Evolutionary conservation across 2,329 filamentous ascomycete genomes (phyloP).

Genomic region (Herpotrichia juniperi): DNA sequence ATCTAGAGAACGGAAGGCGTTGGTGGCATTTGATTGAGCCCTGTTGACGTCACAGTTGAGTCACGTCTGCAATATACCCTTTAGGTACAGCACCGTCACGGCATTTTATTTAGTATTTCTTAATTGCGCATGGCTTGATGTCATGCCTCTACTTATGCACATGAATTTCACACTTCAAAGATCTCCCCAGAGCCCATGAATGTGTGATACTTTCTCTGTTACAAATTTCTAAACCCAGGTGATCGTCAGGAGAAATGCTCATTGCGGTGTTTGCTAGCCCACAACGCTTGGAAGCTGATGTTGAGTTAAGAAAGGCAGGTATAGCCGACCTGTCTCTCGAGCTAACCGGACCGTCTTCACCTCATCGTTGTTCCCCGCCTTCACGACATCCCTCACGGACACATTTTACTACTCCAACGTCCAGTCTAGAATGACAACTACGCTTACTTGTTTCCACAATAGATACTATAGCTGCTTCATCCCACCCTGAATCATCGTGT

Average conservation of each 20-base stretch:
- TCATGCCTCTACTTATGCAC: background rate
- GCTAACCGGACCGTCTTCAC: too few species aligned
- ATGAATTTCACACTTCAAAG: slow-evolving; percentile 5
- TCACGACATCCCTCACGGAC: too few species aligned
- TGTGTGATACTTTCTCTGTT: too few species aligned
- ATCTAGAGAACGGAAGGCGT: background rate
- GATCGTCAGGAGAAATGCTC: background rate
- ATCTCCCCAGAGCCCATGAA: too few species aligned
- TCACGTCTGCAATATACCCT: slow-evolving; percentile 6
- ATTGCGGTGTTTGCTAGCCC: too few species aligned
- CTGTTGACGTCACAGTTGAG: slow-evolving; percentile 1
- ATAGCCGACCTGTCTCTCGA: background rate
- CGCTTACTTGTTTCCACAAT: slow-evolving; percentile 20
- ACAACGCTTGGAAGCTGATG: background rate
- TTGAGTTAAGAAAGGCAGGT: background rate
- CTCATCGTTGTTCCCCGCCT: too few species aligned
- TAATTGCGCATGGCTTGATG: slow-evolving; percentile 7
- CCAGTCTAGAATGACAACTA: slow-evolving; percentile 22
- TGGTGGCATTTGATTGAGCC: slow-evolving; percentile 2
- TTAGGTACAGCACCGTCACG: background rate
- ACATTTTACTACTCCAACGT: too few species aligned
- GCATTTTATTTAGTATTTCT: background rate
- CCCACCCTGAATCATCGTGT: slow-evolving; percentile 21
- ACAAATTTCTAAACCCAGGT: background rate
- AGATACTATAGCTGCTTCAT: slow-evolving; percentile 3